Conservation (phyloP, 1,284 basidiomycete genomes). For the Pterula multifida region DNA sequence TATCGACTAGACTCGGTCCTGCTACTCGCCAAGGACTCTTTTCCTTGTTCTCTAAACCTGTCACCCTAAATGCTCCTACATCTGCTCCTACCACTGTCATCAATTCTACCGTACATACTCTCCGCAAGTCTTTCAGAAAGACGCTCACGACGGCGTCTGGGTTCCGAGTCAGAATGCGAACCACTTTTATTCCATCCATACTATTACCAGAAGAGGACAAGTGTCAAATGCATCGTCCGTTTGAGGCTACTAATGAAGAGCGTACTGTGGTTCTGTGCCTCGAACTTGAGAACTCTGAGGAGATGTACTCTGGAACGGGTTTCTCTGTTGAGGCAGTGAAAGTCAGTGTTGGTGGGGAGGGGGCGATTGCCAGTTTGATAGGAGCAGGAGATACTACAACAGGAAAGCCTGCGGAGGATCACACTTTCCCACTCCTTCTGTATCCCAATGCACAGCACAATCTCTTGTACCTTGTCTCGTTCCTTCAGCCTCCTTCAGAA, state of each 20-base stretch:
- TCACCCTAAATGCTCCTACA: constrained; percentile 27
- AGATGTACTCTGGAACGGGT: constrained; percentile 18
- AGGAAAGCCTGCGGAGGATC: constrained; percentile 15
- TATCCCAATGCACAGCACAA: constrained; percentile 72
- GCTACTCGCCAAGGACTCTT: constrained; percentile 51
- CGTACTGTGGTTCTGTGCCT: constrained; percentile 77
- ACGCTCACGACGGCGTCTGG: constrained; percentile 68
- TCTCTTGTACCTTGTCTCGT: constrained; percentile 74
- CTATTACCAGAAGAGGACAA: constrained; percentile 34
- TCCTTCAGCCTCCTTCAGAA: constrained; percentile 41
- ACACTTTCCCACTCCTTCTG: constrained; percentile 61
- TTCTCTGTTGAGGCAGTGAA: background rate
- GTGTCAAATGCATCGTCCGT: constrained; percentile 36
- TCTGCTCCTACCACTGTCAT: constrained; percentile 22
- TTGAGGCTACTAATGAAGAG: constrained; percentile 68
- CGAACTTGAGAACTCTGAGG: constrained; percentile 69
- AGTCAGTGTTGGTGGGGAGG: constrained; percentile 53
- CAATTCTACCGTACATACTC: constrained; percentile 37
- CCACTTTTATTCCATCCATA: constrained; percentile 76
- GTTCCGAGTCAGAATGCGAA: constrained; percentile 80
- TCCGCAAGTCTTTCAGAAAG: constrained; percentile 79
- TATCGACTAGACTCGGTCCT: constrained; percentile 54
- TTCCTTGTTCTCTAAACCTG: constrained; percentile 34
- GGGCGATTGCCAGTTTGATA: constrained; percentile 56
- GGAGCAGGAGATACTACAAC: constrained; percentile 44